Evolutionary conservation across 805 yeast genomes (phyloP), one percentile per base, ranked within the genome.

Genomic region (Kodamaea restingae): DNA sequence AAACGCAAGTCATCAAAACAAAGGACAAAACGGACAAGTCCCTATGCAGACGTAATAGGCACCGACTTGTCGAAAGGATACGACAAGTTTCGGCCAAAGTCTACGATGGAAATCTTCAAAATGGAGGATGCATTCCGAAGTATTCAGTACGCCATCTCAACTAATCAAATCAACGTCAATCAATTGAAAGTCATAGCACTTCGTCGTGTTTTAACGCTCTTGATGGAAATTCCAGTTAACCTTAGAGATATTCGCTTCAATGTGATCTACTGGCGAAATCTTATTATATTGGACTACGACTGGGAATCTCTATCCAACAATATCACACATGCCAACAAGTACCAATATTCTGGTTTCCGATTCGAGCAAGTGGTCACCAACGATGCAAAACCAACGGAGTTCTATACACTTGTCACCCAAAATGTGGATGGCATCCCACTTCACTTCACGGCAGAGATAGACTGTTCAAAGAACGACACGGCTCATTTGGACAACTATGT

Each of bases 381-480:
- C 6, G 29, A 35, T 15, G 18, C 24, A 11, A 18, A 15, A 10
- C 20, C 18, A 4, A 12, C 22, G 32, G 37, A 36, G 21, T 52
- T 41, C 31, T 52, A 56, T 32, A 41, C 58, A 1, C 40, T 55
- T 4, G 47, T 46, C 3, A 18, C 35, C 5, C 52, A 48, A 18
- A 18, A 40, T 2, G 27, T 52, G 4, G 39, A 26, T 11, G 43
- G 34, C 9, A 35, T 39, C 8, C 41, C 47, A 2, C 36, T 53
- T 6, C 32, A 44, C 7, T 53, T 45, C 36, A 47, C 58, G 4
- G 60, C 61, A 4, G 61, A 56, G 35, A 47, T 56, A 8, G 61
- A 56, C 42, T n/a, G 27, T 15, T 31, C 20, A 20, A 29, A 10
- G 24, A 36, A 15, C 6, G 35, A 32, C 4, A 21, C 32, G 7